Evolutionary conservation across 1,284 basidiomycete genomes (phyloP).

Genomic region (Cryptococcus sp.): DNA sequence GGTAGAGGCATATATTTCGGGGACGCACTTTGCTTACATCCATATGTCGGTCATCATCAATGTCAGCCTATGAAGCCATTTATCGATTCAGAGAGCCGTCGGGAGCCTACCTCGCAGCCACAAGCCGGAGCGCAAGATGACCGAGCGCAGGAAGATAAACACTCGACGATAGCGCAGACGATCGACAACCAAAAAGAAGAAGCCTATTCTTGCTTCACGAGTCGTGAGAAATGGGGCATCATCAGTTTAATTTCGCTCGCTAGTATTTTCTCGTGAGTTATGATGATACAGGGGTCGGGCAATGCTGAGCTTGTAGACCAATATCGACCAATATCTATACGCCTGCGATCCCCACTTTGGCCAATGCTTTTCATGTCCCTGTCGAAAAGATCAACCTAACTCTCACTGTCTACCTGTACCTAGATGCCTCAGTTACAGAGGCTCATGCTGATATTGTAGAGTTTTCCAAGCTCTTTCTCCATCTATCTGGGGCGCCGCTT

Average conservation of each 20-base stretch:
- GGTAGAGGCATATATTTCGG: too few relatives aligned
- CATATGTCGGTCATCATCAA: too few relatives aligned
- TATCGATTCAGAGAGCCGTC: too few relatives aligned
- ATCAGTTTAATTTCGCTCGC: slow-evolving; percentile 31
- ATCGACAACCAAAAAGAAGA: neutral
- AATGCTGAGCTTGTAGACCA: slow-evolving; percentile 16
- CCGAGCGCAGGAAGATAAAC: too few relatives aligned
- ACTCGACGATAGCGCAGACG: too few relatives aligned
- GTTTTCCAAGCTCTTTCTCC: slow-evolving; percentile 40
- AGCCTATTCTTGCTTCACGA: slow-evolving; percentile 30
- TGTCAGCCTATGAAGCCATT: too few relatives aligned
- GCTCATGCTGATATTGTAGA: slow-evolving; percentile 3
- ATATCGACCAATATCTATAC: slow-evolving; percentile 40
- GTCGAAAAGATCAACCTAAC: slow-evolving; percentile 37
- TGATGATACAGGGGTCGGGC: neutral
- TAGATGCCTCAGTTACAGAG: neutral
- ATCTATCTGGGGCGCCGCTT: slow-evolving; percentile 33
- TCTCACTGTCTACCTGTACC: slow-evolving; percentile 39
- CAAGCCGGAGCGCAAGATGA: too few relatives aligned
- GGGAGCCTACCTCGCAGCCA: too few relatives aligned
- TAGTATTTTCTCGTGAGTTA: slow-evolving; percentile 31
- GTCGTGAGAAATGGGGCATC: slow-evolving; percentile 35
- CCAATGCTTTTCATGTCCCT: slow-evolving; percentile 24
- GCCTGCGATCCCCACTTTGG: slow-evolving; percentile 34
- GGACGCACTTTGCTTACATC: too few relatives aligned